These are phyloP conservation scores for Scenedesmus sp. DNA, from an alignment of 163 green algal species.

Conservation along the genomic window DNA sequence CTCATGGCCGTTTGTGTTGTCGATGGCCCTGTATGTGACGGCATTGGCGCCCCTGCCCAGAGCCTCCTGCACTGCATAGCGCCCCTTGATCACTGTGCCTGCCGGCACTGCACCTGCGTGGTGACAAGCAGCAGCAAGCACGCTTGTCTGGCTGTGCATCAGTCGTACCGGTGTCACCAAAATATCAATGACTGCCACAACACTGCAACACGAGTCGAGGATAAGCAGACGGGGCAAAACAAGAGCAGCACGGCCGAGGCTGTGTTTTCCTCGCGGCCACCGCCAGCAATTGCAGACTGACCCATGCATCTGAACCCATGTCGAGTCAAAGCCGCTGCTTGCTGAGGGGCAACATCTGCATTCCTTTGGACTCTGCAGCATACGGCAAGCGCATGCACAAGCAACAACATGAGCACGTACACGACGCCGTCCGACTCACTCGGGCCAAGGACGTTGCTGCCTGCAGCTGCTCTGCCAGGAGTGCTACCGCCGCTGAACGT, in stretches of 20 bases:
- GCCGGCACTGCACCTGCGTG: constrained; percentile 16
- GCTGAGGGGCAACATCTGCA: background rate
- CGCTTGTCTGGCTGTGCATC: background rate
- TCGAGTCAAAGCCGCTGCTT: background rate
- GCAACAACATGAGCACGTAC: background rate
- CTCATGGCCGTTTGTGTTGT: constrained; percentile 51
- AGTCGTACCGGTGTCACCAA: too few relatives aligned
- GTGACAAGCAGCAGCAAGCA: background rate
- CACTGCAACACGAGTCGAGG: too few relatives aligned
- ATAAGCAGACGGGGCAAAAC: too few relatives aligned
- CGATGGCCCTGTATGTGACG: constrained; percentile 75
- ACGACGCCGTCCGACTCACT: background rate
- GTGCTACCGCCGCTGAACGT: constrained; percentile 32
- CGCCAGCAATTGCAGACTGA: too few relatives aligned
- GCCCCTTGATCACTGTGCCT: constrained; percentile 50
- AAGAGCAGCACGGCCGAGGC: too few relatives aligned
- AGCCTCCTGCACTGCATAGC: constrained; percentile 78
- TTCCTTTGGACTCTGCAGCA: background rate
- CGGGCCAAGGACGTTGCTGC: background rate
- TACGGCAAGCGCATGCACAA: background rate
- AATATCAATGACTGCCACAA: too few relatives aligned
- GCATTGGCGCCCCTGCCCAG: constrained; percentile 83
- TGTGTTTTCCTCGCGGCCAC: too few relatives aligned
- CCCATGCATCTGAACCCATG: too few relatives aligned
- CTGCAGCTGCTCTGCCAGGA: background rate